Evolutionary conservation across 2,329 filamentous ascomycete genomes (phyloP), one percentile per base, ranked within the genome.

Genomic region (Aphanocladium album): DNA sequence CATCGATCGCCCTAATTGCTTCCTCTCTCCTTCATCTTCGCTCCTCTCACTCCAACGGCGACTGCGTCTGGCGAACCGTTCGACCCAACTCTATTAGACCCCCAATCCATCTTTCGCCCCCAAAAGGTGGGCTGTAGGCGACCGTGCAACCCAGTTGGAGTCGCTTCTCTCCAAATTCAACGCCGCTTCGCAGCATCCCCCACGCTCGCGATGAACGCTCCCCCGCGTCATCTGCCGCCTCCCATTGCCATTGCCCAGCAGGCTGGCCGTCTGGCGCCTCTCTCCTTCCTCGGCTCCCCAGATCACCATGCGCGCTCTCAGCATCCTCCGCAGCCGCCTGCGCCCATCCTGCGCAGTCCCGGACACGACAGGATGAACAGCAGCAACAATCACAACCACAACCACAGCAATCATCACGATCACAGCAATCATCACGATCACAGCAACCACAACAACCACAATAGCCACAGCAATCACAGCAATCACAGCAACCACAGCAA

Each of bases 161-260:
- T 7, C 35, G 17, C 30, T 21, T 37, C 23, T 45, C 35, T 51
- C 23, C 56, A 43, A n/a, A 30, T 19, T 19, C 35, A 30, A 17
- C 49, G 14, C 39, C 16, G 57, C 49, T 37, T 60, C 50, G 21
- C 21, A 41, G n/a, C 52, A 55, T 45, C 14, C 25, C 23, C 6
- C 25, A 33, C 57, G 27, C 7, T 23, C 5, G 35, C 27, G 45
- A 56, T 61, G 52, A 61, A 61, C n/a, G 59, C 51, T 37, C 52
- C 57, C 9, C 57, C 57, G 27, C 57, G 59, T 19, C 59, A 61
- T 39, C 53, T 61, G 46, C 59, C 59, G 19, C 59, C 59, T 19
- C 59, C 59, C 37, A 57, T 61, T 51, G 45, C 35, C 16, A 57
- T 61, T 52, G 59, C 59, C 19, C 59, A 61, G 33, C 59, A 61